Base-by-base conservation (phyloP, 2,329 filamentous ascomycete genomes). In the Fusarium beomiforme region DNA sequence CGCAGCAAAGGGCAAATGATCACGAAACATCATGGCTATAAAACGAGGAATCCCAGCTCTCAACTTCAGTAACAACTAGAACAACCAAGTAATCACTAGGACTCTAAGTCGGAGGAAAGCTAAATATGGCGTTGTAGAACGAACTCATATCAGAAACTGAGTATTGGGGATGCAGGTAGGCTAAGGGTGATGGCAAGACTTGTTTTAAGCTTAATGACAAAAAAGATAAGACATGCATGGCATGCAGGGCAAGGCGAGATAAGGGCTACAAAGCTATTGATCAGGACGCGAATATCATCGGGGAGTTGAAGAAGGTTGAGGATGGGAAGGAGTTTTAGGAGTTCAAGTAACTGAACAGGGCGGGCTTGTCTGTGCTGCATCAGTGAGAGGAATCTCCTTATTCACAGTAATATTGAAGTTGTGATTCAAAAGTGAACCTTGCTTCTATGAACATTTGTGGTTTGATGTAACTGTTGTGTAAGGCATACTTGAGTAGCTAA, bases 361-460 rank as follows among this genome's bases (percentile, higher is more conserved):
- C 2, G 0, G 4, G 6, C 16, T 24, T 1, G 6, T 3, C 6
- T 2, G 8, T 10, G 6, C 4, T n/a, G 21, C 4, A 11, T 24
- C 12, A 19, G 5, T 3, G 5, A 19, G n/a, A 5, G 12, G 3
- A 8, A 17, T 2, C 1, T 14, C 6, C 2, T 7, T 1, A n/a
- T 34, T 24, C 47, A 50, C n/a, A 21, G 3, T 6, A 7, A 19
- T 1, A 3, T 16, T 14, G 4, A 19, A 12, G 2, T 13, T 16
- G 6, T 24, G 21, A n/a, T 50, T 16, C 2, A 7, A 5, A 4
- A 11, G 3, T 12, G 11, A 2, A 9, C 21, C 9, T 24, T 24
- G 2, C 8, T 5, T 6, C 6, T 5, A 8, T 19, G 16, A n/a
- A 7, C 8, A 17, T 2, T 8, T 16, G 0, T 11, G 5, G n/a